Evolutionary conservation across 108 stramenopile species (phyloP), one percentile per base, ranked within the genome.

Genomic region (Skeletonema potamos): DNA sequence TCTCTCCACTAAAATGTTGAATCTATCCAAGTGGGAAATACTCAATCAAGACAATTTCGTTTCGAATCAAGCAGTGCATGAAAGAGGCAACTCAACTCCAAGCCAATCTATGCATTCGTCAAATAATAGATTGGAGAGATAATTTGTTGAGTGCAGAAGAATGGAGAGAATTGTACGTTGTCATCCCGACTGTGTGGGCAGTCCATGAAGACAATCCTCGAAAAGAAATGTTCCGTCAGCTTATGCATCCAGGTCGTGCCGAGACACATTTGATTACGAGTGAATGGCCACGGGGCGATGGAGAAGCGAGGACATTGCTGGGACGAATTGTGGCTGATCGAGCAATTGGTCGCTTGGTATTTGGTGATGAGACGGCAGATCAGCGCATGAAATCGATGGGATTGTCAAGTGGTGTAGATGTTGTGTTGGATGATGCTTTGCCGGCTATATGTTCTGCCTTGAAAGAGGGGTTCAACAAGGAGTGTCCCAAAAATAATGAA

Each of bases 261-360:
- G 27, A 68, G 17, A 68, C 57, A n/a, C 68, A 68, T 41, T 58
- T 68, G 3, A 68, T 68, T 15, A 59, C 58, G 12, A 24, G 34
- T 12, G 68, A 68, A 24, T 68, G 36, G 11, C 58, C 67, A 27
- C 67, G 67, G 11, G 30, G 58, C 26, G 22, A 68, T 56, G 32
- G 22, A 10, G 67, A 68, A 8, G 67, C 55, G 15, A 13, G 67
- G 20, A 58, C 67, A 13, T 56, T 68, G 7, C 55, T 68, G 0
- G 67, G 67, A 13, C 67, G 67, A 8, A 56, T 68, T 58, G 67
- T 68, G 13, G 67, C 37, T 27, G 67, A 68, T 68, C 24, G 67
- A 39, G 55, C 67, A 0, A 68, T 68, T 41, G 67, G 56, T 11
- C 26, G 37, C 27, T 39, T 68, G 33, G 67, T 68, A 7, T 68